These are phyloP conservation scores for Suhomyces sp. DNA, from an alignment of 805 yeast species.

Conservation along the genomic window DNA sequence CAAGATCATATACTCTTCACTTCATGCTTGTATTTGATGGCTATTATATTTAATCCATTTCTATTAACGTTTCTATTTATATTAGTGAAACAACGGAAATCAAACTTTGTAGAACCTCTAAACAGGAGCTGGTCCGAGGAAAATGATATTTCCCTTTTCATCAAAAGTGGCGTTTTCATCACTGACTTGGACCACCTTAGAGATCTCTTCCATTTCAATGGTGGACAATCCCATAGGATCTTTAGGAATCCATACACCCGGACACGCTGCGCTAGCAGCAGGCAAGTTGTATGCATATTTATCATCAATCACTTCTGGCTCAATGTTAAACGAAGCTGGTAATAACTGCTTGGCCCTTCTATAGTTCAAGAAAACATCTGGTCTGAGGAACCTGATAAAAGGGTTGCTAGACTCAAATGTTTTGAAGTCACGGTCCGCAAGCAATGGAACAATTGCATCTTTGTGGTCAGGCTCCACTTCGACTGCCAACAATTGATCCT, in stretches of 20 bases:
- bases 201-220: constrained; percentile 54
- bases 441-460: constrained; percentile 48
- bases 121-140: constrained; percentile 34
- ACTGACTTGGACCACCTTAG: constrained; percentile 55
- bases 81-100: background rate
- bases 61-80: too few relatives aligned
- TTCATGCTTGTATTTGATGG: too few relatives aligned
- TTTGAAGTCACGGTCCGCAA: constrained; percentile 66
- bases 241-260: constrained; percentile 87
- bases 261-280: constrained; percentile 64
- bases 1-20: too few relatives aligned
- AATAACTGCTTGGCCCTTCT: constrained; percentile 33
- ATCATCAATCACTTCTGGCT: constrained; percentile 47
- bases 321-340: constrained; percentile 35
- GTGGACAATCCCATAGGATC: constrained; percentile 84
- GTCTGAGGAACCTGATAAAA: constrained; percentile 53
- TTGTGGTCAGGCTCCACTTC: constrained; percentile 5
- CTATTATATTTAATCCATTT: too few relatives aligned
- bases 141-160: constrained; percentile 32
- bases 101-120: too few relatives aligned
- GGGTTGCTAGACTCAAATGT: constrained; percentile 36
- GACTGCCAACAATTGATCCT: constrained; percentile 12
- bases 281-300: constrained; percentile 76
- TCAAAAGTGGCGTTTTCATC: constrained; percentile 65
- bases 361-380: constrained; percentile 56